A percentile compares a stretch with the other conserved stretches of the same genome.
Conservation (phyloP, 2,329 filamentous ascomycete genomes). For the Stagonosporopsis tanaceti region DNA sequence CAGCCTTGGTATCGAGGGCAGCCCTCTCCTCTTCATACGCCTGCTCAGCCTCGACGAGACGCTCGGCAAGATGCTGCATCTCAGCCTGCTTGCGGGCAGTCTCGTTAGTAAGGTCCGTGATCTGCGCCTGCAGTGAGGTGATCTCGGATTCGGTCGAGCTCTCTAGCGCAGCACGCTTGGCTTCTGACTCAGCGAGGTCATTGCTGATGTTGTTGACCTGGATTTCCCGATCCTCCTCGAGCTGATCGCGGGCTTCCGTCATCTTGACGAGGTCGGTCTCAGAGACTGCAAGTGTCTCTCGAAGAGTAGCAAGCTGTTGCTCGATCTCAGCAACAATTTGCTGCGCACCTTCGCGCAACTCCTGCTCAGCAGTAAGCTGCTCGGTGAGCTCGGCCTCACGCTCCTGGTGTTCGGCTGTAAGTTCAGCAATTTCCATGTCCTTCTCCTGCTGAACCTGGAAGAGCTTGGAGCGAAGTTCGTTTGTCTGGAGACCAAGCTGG, state of each 20-base stretch:
- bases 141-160: slow-evolving; percentile 43
- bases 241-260: slow-evolving; percentile 43
- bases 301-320: slow-evolving; percentile 45
- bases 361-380: slow-evolving; percentile 51
- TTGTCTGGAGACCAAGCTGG: slow-evolving; percentile 55
- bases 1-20: slow-evolving; percentile 35
- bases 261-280: slow-evolving; percentile 34
- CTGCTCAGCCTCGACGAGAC: slow-evolving; percentile 35
- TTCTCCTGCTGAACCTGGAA: slow-evolving; percentile 56
- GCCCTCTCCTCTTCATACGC: slow-evolving; percentile 39
- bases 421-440: slow-evolving; percentile 47
- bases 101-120: slow-evolving; percentile 52
- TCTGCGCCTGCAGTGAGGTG: slow-evolving; percentile 46
- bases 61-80: slow-evolving; percentile 46
- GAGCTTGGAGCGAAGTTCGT: slow-evolving; percentile 58
- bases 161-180: slow-evolving; percentile 44
- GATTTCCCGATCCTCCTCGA: slow-evolving; percentile 41
- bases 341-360: slow-evolving; percentile 50
- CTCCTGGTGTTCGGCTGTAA: slow-evolving; percentile 49
- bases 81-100: slow-evolving; percentile 49
- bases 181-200: slow-evolving; percentile 44
- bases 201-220: slow-evolving; percentile 46
- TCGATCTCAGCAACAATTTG: slow-evolving; percentile 44
- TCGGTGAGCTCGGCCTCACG: slow-evolving; percentile 51
- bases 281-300: slow-evolving; percentile 40